phyloP scores from a whole-genome alignment of 345 rosid species.

The Alliaria petiolata region DNA sequence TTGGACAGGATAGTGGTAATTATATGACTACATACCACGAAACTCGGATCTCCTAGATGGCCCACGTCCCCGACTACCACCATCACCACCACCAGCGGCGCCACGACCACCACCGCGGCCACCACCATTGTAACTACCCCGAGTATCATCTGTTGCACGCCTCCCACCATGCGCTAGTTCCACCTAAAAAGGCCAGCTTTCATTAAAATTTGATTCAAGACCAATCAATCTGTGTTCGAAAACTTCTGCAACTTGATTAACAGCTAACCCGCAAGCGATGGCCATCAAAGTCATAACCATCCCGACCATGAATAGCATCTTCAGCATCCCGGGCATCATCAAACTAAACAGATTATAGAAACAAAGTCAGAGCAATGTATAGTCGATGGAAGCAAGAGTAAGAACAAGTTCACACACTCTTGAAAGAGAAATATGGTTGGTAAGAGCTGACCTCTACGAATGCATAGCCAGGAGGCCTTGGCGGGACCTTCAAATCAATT shows the following conservation, averaged over 20 bases:
- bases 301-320: slow-evolving; percentile 90
- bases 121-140: slow-evolving; percentile 58
- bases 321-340: slow-evolving; percentile 96
- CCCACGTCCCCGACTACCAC: slow-evolving; percentile 66
- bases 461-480: slow-evolving; percentile 96
- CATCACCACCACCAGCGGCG: background rate
- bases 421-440: background rate
- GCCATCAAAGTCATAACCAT: slow-evolving; percentile 95
- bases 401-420: background rate
- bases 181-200: slow-evolving; percentile 43
- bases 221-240: background rate
- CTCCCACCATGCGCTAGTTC: slow-evolving; percentile 96
- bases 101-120: slow-evolving; percentile 28
- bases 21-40: slow-evolving; percentile 50
- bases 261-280: slow-evolving; percentile 62
- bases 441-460: slow-evolving; percentile 74
- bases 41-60: slow-evolving; percentile 80
- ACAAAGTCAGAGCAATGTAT: background rate
- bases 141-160: slow-evolving; percentile 57
- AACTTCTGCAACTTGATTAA: background rate
- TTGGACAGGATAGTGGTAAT: background rate
- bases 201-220: background rate
- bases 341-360: slow-evolving; percentile 38
- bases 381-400: background rate
- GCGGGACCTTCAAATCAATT: slow-evolving; percentile 89